A percentile compares a stretch with the other conserved stretches of the same genome.
These are phyloP conservation scores for Diaporthe destruens DNA, from an alignment of 2,329 filamentous ascomycete species.

Conservation along the genomic window DNA sequence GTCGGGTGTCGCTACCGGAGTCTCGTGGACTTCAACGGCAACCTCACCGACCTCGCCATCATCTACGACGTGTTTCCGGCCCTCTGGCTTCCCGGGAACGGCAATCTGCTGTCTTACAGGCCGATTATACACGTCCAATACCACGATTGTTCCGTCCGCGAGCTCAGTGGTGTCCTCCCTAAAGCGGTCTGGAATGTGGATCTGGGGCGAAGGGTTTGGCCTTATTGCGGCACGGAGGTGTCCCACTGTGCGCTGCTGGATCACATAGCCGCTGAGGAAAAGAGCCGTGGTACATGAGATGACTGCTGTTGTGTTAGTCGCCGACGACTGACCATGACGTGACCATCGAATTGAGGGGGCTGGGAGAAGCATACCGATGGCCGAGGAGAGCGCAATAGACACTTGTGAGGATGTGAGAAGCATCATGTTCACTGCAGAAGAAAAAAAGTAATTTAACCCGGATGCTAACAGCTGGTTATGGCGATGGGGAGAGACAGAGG, in stretches of 20 bases:
- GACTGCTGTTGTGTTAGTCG: constrained; percentile 60
- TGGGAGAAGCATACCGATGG: constrained; percentile 66
- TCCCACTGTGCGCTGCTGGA: constrained; percentile 87
- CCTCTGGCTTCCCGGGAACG: constrained; percentile 10
- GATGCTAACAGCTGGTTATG: constrained; percentile 46
- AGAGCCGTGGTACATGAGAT: constrained; percentile 83
- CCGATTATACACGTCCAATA: constrained; percentile 56
- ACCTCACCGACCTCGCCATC: constrained; percentile 43
- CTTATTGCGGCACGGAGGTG: constrained; percentile 81
- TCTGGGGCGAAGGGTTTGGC: constrained; percentile 60
- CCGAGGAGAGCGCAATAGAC: constrained; percentile 73
- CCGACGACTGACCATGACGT: constrained; percentile 28
- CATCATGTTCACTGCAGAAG: constrained; percentile 52
- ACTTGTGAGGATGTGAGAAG: constrained; percentile 79
- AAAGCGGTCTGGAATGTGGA: constrained; percentile 65
- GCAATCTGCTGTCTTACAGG: constrained; percentile 48
- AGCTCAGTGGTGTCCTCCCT: constrained; percentile 59
- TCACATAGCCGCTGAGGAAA: constrained; percentile 87
- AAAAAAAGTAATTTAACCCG: constrained; percentile 39
- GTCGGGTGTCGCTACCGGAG: constrained; percentile 36
- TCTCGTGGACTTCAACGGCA: constrained; percentile 41
- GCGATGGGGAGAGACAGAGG: constrained; percentile 15
- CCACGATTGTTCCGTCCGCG: constrained; percentile 62
- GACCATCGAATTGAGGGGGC: constrained; percentile 28
- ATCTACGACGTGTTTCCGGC: constrained; percentile 27